Base-by-base conservation (phyloP, 805 yeast species). In the Wickerhamiella vanderwaltii region DNA sequence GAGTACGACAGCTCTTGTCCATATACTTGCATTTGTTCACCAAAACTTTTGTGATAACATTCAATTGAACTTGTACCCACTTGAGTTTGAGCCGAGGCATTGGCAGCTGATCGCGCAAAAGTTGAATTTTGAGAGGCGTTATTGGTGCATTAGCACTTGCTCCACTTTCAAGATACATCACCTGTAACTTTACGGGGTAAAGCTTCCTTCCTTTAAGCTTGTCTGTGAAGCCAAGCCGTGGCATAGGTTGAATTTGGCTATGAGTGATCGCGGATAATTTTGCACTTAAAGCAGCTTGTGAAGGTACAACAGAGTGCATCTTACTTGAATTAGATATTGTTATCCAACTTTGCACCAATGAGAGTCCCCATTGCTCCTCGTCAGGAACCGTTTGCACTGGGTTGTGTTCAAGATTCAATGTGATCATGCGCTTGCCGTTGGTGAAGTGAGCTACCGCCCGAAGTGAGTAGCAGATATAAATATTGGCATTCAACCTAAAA, bases 321-420 rank as follows among this genome's bases (percentile, higher is more conserved):
- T 29, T 28, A n/a, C 22, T 28, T 5, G 26, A n/a, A 2, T 24
- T 9, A 26, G 20, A 12, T 9, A 37, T 15, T 2, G 34, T 29
- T 20, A 37, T 22, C 40, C 40, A 37, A 29, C 29, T 37, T 9
- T 37, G 33, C 4, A 17, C 15, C n/a, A 28, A 17, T 6, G 12
- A 7, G 3, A 37, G 33, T 7, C 34, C 40, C 40, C 40, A 37
- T n/a, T 37, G 40, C 32, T 35, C 39, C 29, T 37, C 40, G 3
- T 22, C 35, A 5, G 40, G 40, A 13, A 19, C 20, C 30, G 16
- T 23, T 15, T 37, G 40, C 4, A 37, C 28, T 18, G 40, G 40
- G 18, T 29, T 37, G 28, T 37, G 33, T 29, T 37, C 34, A 20
- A 37, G 30, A 15, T 37, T 29, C n/a, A 37, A 19, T 7, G 33